Evolutionary conservation across 2,329 filamentous ascomycete species (phyloP).

Genomic region (Aureobasidium pullulans): DNA sequence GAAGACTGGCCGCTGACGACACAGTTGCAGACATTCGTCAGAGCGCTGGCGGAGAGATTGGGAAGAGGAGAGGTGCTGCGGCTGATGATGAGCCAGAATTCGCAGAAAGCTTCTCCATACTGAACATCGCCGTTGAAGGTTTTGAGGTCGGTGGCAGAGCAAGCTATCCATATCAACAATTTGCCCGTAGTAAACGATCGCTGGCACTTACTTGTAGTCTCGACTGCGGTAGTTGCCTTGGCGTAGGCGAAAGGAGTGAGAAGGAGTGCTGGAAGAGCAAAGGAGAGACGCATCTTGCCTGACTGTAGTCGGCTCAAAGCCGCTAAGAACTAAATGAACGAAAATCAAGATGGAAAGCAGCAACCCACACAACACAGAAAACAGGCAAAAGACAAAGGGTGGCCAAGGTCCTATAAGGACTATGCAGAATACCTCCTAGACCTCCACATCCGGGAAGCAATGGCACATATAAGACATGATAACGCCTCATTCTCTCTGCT

Average conservation of each 20-base stretch:
- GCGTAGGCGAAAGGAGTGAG: conserved; percentile 5
- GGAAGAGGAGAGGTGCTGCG: conserved; percentile 6
- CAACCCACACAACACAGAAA: not conserved
- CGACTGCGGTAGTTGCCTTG: not conserved
- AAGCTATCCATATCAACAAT: not conserved
- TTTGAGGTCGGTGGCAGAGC: not conserved
- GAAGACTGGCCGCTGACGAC: not conserved
- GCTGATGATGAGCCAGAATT: conserved; percentile 1
- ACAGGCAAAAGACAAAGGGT: not conserved
- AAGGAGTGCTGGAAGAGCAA: conserved; percentile 7
- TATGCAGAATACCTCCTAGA: not conserved
- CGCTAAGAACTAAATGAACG: not conserved
- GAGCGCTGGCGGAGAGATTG: not conserved
- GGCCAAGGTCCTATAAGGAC: conserved; percentile 1
- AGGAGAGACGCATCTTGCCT: conserved; percentile 7
- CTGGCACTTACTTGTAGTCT: not conserved
- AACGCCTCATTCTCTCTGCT: not conserved
- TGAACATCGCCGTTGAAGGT: conserved; percentile 2
- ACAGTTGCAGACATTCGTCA: conserved; percentile 5
- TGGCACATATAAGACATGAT: conserved; percentile 5
- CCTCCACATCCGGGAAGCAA: not conserved
- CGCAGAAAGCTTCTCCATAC: not conserved
- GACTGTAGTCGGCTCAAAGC: not conserved
- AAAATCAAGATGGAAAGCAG: not conserved
- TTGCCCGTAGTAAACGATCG: not conserved